Base-by-base conservation (phyloP, 2,329 filamentous ascomycete species). In the Malbranchea zuffiana region DNA sequence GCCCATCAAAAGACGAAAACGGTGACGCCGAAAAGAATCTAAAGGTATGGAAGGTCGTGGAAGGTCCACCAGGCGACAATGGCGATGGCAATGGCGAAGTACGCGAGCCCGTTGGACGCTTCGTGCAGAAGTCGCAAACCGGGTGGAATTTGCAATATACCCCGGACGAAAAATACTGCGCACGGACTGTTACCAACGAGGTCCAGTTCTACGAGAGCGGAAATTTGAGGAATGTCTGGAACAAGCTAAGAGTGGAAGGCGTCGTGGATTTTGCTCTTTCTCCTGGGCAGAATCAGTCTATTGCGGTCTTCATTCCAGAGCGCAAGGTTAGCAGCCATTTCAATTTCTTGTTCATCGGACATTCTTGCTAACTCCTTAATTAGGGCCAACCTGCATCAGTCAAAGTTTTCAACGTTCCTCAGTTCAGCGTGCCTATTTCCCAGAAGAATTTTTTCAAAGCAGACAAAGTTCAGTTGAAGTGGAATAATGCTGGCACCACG, bases 381-480 rank as follows among this genome's bases (percentile, higher is more conserved):
- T 16, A 93, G 83, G 88, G 90, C 35, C 82, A 87, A 74, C 90
- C 90, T 23, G 87, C 90, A 37, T 75, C 83, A 1, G 86, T 96
- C 60, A 93, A 92, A 65, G 82, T 96, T 43, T 98, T 82, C 68
- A 85, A 88, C 49, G 82, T 96, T 23, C 88, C 90, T 27, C 73
- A 90, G 50, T 96, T 96, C 64, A 73, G 65, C 45, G 68, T 67
- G 36, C 79, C 87, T 3, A 78, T 94, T 33, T 95, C 88, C 25
- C 88, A 96, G 60, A 98, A 98, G 78, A 95, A 82, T 1, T 98
- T 98, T 59, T 98, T 86, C 76, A 98, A 98, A 69, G 87, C 87
- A 46, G 90, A 98, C 69, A 96, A 96, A 69, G 88, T 98, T 32
- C 86, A 95, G 63, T 69, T 98, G 56, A 95, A 95, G 68, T 98